These are phyloP conservation scores for Allium cepa DNA, from an alignment of 106 monocot genomes.

Conservation along the genomic window DNA sequence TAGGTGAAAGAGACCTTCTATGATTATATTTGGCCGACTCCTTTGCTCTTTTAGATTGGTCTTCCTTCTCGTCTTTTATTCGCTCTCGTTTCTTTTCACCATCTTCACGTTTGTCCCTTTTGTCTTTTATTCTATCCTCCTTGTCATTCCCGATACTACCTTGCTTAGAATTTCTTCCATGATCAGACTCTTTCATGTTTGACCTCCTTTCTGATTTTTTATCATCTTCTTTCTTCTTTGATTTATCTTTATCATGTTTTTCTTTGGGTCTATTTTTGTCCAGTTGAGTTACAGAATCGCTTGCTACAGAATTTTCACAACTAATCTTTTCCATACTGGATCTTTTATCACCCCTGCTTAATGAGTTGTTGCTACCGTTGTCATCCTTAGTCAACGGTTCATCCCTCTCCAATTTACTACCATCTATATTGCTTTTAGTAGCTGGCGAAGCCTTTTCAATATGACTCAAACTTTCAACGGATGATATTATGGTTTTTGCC, in stretches of 20 bases:
- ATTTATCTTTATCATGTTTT: slow-evolving; percentile 20
- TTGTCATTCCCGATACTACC: slow-evolving; percentile 17
- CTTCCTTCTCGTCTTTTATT: slow-evolving; percentile 36
- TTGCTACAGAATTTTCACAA: slow-evolving; percentile 12
- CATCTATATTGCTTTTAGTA: slow-evolving; percentile 2
- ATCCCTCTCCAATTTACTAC: slow-evolving; percentile 2
- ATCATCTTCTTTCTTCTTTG: slow-evolving; percentile 28
- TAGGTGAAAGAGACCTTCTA: slow-evolving; percentile 51
- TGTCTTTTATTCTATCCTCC: slow-evolving; percentile 30
- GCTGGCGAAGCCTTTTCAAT: slow-evolving; percentile 11
- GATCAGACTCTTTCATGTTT: slow-evolving; percentile 22
- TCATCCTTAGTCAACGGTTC: slow-evolving; percentile 5
- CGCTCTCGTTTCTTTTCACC: slow-evolving; percentile 20
- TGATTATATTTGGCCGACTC: slow-evolving; percentile 22
- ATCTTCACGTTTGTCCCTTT: slow-evolving; percentile 31
- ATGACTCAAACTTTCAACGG: slow-evolving; percentile 8
- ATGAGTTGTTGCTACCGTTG: slow-evolving; percentile 9
- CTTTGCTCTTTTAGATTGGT: slow-evolving; percentile 13
- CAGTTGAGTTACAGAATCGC: slow-evolving; percentile 15
- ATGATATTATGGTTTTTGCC: slow-evolving; percentile 6
- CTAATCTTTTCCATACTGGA: slow-evolving; percentile 2
- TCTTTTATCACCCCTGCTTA: background rate
- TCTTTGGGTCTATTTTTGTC: slow-evolving; percentile 23
- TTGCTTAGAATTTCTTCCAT: slow-evolving; percentile 34
- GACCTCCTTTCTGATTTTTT: slow-evolving; percentile 11